Percentiles rank a stretch among this genome's conserved stretches.
phyloP scores from a whole-genome alignment of 176 grass and related monocot species.

The Phragmites australis region DNA sequence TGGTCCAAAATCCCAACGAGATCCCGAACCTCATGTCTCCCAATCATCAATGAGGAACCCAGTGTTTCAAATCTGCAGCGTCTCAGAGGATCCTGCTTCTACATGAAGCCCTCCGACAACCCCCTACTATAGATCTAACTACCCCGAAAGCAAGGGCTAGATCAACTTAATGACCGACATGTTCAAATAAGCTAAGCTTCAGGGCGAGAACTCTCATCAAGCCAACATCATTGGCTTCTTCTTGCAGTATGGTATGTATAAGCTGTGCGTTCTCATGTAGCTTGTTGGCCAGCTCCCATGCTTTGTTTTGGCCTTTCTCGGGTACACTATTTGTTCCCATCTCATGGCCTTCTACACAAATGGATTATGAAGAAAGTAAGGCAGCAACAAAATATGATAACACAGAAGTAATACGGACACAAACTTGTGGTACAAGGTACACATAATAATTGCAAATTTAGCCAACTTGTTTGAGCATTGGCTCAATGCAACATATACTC shows the following conservation, averaged over 20 bases:
- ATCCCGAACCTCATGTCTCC: too few species aligned
- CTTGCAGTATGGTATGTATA: constrained; percentile 60
- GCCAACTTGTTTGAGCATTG: not conserved
- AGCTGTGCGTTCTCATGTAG: constrained; percentile 60
- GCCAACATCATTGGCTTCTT: constrained; percentile 32
- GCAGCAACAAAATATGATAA: not conserved
- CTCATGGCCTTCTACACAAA: constrained; percentile 27
- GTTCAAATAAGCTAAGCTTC: too few species aligned
- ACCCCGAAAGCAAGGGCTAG: too few species aligned
- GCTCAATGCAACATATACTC: not conserved
- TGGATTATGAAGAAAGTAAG: constrained; percentile 18
- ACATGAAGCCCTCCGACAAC: too few species aligned
- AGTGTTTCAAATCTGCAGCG: too few species aligned
- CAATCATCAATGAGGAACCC: too few species aligned
- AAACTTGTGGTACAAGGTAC: not conserved
- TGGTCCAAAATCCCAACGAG: too few species aligned
- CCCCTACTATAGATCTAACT: too few species aligned
- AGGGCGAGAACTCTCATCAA: too few species aligned
- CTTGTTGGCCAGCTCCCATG: constrained; percentile 56
- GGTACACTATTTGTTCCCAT: constrained; percentile 21
- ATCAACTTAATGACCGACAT: too few species aligned
- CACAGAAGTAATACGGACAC: not conserved
- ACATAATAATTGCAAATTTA: not conserved
- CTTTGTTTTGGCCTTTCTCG: constrained; percentile 33
- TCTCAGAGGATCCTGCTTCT: too few species aligned